Evolutionary conservation across 2,329 filamentous ascomycete species (phyloP).

Genomic region (Fusarium sacchari): DNA sequence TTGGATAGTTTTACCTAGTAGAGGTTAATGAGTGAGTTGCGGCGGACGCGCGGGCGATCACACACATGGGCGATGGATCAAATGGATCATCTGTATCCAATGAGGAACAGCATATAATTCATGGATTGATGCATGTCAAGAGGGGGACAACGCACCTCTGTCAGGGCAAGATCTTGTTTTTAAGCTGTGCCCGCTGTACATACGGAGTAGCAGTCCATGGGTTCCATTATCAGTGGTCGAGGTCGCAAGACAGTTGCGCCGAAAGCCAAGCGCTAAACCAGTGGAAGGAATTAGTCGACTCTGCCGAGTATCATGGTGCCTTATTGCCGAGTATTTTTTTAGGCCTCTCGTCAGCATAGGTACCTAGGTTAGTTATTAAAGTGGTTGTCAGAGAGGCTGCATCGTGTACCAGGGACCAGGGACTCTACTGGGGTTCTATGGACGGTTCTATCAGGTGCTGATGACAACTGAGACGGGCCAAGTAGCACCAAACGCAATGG

Average conservation of each 20-base stretch:
- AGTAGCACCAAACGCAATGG: constrained; percentile 22
- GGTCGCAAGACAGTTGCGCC: constrained; percentile 17
- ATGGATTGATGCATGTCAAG: constrained; percentile 35
- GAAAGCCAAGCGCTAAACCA: constrained; percentile 17
- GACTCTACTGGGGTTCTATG: constrained; percentile 17
- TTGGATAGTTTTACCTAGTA: constrained; percentile 24
- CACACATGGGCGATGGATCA: constrained; percentile 21
- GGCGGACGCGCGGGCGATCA: constrained; percentile 37
- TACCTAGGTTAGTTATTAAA: background rate
- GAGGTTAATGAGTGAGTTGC: constrained; percentile 22
- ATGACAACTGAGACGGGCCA: background rate
- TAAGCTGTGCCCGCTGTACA: background rate
- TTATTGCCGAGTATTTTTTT: background rate
- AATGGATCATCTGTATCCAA: constrained; percentile 17
- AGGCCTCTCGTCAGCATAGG: background rate
- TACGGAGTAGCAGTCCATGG: background rate
- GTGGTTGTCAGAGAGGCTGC: constrained; percentile 30
- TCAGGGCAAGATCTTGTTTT: background rate
- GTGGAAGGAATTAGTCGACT: background rate
- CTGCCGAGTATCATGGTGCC: constrained; percentile 8
- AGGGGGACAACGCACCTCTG: constrained; percentile 22
- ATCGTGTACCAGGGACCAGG: constrained; percentile 12
- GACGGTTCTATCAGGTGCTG: constrained; percentile 1
- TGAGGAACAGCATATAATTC: constrained; percentile 14
- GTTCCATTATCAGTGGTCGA: constrained; percentile 16